These are phyloP conservation scores for Chloris gayana DNA, from an alignment of 176 grass and related monocot genomes.

Conservation along the genomic window DNA sequence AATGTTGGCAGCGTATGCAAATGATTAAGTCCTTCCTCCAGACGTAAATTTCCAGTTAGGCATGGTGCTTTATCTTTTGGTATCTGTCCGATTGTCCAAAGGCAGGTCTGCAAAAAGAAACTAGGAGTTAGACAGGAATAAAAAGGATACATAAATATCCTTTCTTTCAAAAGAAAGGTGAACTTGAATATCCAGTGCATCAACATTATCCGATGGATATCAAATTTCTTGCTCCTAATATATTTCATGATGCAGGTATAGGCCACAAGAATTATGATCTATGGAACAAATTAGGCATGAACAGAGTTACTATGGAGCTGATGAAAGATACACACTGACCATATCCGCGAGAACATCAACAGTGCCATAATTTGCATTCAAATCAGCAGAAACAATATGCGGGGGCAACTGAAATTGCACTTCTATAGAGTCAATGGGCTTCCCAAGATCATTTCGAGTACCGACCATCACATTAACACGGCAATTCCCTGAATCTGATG, in stretches of 20 bases:
- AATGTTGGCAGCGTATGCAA: constrained; percentile 74
- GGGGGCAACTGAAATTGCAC: constrained; percentile 81
- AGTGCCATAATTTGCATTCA: constrained; percentile 88
- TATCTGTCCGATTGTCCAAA: constrained; percentile 88
- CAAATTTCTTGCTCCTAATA: not conserved
- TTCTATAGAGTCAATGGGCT: constrained; percentile 90
- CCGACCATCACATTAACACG: constrained; percentile 84
- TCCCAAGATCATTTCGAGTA: constrained; percentile 88
- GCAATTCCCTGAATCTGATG: constrained; percentile 84
- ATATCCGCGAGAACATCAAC: constrained; percentile 82
- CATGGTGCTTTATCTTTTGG: constrained; percentile 91
- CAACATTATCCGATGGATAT: not conserved
- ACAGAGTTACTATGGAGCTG: not conserved
- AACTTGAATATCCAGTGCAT: not conserved
- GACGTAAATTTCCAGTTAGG: constrained; percentile 78
- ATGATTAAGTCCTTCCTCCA: constrained; percentile 63
- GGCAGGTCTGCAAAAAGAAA: constrained; percentile 64
- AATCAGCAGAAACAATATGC: constrained; percentile 83
- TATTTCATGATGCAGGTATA: not conserved
- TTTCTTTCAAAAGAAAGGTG: not conserved
- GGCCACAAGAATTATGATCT: not conserved
- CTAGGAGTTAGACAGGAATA: constrained; percentile 8
- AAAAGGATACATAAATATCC: not conserved
- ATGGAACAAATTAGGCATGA: not conserved
- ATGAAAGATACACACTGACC: constrained; percentile 50